These are phyloP conservation scores for Microbotryum intermedium DNA, from an alignment of 1,284 basidiomycete species.

Conservation along the genomic window DNA sequence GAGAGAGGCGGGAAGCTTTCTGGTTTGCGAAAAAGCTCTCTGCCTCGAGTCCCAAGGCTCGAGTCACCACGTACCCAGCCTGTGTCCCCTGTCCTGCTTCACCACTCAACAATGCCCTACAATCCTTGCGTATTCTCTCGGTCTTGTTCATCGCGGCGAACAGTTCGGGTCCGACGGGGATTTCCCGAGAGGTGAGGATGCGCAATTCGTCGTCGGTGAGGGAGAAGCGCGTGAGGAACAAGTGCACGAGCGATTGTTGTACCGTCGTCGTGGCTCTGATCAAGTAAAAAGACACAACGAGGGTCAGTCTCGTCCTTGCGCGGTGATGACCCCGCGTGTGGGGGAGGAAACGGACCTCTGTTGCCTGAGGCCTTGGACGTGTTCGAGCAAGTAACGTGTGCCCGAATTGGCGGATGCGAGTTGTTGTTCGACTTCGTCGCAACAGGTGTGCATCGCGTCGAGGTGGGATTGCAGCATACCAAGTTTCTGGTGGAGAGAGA, in stretches of 20 bases:
- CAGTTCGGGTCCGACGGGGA: constrained; percentile 61
- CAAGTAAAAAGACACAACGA: constrained; percentile 33
- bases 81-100: constrained; percentile 63
- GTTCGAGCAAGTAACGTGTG: constrained; percentile 73
- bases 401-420: constrained; percentile 65
- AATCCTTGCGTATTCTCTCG: constrained; percentile 71
- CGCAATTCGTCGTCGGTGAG: constrained; percentile 63
- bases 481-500: constrained; percentile 55
- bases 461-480: constrained; percentile 65
- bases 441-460: constrained; percentile 65
- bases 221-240: constrained; percentile 79
- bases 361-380: constrained; percentile 68
- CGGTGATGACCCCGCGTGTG: too few species aligned
- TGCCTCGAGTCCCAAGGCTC: too few species aligned
- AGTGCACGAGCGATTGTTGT: constrained; percentile 60
- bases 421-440: constrained; percentile 71
- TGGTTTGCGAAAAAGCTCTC: too few species aligned
- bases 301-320: not conserved
- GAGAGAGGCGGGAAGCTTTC: too few species aligned
- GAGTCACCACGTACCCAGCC: constrained; percentile 72
- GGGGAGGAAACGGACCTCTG: constrained; percentile 54
- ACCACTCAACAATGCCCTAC: constrained; percentile 75
- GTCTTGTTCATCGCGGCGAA: constrained; percentile 83
- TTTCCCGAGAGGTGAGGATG: constrained; percentile 65
- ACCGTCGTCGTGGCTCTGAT: constrained; percentile 50